phyloP scores from a whole-genome alignment of 768 basidiomycete genomes.

The Udeniomyces megalosporus region DNA sequence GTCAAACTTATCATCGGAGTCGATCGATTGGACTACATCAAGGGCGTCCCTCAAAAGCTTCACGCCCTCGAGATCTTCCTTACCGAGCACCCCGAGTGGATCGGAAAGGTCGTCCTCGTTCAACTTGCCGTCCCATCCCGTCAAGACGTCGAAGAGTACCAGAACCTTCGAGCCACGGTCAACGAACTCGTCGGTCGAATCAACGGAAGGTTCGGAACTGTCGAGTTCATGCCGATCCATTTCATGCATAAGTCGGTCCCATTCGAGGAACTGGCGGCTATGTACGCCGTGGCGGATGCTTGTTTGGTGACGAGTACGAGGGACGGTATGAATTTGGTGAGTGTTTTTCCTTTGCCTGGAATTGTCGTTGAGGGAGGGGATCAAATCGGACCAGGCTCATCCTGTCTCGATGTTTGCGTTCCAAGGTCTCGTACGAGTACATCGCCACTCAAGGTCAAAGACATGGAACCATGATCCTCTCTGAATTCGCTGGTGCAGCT shows the following conservation, averaged over 20 bases:
- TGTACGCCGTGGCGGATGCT: constrained; percentile 91
- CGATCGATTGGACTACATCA: constrained; percentile 97
- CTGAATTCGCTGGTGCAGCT: constrained; percentile 95
- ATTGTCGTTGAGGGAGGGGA: background rate
- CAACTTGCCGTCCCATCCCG: constrained; percentile 95
- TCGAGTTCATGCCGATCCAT: constrained; percentile 99
- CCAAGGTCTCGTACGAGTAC: constrained; percentile 93
- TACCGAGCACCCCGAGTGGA: constrained; percentile 96
- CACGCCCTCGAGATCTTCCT: constrained; percentile 94
- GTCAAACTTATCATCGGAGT: constrained; percentile 97
- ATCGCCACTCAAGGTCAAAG: constrained; percentile 83
- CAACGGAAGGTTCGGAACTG: constrained; percentile 95
- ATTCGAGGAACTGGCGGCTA: constrained; percentile 91
- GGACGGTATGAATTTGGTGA: constrained; percentile 96
- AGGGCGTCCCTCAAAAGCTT: constrained; percentile 96
- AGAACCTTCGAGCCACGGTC: constrained; percentile 84
- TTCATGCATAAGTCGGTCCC: constrained; percentile 49
- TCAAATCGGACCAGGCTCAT: background rate
- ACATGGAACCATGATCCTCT: constrained; percentile 93
- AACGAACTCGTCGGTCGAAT: constrained; percentile 97
- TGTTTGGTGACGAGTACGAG: constrained; percentile 88
- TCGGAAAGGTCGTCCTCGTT: constrained; percentile 92
- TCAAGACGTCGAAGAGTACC: constrained; percentile 98
- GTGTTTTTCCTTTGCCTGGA: constrained; percentile 26
- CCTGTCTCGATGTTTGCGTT: background rate